Conservation (phyloP, 1,284 basidiomycete genomes). For the Ganoderma resinaceum region DNA sequence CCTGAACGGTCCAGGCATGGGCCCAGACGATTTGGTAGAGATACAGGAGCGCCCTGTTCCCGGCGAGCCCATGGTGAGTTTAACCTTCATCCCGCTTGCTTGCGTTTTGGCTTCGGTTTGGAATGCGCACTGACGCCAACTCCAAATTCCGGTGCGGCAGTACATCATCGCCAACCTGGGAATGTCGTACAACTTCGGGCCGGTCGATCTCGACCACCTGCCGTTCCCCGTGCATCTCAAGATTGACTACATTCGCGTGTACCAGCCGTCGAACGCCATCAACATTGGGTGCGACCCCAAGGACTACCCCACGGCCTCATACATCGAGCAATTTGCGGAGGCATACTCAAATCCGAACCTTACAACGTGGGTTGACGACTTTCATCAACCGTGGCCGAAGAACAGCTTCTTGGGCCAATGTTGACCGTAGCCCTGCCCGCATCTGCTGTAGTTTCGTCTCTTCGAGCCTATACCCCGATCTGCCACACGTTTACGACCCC, state of each 20-base stretch:
- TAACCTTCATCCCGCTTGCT: not conserved
- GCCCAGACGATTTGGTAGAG: constrained; percentile 54
- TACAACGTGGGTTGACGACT: constrained; percentile 48
- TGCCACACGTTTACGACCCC: constrained; percentile 8
- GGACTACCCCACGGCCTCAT: constrained; percentile 58
- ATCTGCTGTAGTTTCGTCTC: not conserved
- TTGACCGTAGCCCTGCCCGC: constrained; percentile 16
- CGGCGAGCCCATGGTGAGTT: constrained; percentile 66
- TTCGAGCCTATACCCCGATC: not conserved
- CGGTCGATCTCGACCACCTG: constrained; percentile 50
- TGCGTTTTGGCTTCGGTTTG: not conserved
- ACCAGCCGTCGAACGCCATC: constrained; percentile 52
- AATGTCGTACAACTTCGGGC: constrained; percentile 62
- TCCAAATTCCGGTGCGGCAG: constrained; percentile 24
- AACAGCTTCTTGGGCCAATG: constrained; percentile 42
- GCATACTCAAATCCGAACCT: constrained; percentile 49
- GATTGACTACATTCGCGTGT: constrained; percentile 68
- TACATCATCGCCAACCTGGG: constrained; percentile 64
- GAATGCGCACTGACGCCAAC: not conserved
- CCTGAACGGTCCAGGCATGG: constrained; percentile 61
- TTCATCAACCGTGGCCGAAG: constrained; percentile 44
- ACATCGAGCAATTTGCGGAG: constrained; percentile 51
- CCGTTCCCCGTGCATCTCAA: constrained; percentile 57
- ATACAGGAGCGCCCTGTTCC: constrained; percentile 67
- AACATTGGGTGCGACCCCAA: constrained; percentile 63